Conservation (phyloP, 2,329 filamentous ascomycete species). For the Diatrype stigma region DNA sequence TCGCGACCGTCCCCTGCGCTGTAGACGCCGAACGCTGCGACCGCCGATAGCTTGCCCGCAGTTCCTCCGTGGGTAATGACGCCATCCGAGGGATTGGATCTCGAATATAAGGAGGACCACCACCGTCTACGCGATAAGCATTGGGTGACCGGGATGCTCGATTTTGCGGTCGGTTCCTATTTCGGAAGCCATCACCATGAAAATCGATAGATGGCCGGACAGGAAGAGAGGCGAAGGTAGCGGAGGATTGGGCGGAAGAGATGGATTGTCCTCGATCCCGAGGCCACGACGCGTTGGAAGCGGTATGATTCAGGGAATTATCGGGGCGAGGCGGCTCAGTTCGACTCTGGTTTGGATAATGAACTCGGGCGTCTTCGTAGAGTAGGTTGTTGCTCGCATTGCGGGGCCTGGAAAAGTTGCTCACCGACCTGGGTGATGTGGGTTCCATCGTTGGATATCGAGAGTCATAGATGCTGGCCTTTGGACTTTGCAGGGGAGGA, state of each 20-base stretch:
- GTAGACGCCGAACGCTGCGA: constrained; percentile 53
- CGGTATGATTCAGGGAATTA: constrained; percentile 7
- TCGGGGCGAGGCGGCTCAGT: constrained; percentile 21
- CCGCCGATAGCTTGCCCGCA: constrained; percentile 53
- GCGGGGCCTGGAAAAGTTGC: constrained; percentile 58
- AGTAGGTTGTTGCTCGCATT: constrained; percentile 48
- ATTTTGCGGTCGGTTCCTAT: constrained; percentile 20
- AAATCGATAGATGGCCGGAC: constrained; percentile 33
- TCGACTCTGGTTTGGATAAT: constrained; percentile 22
- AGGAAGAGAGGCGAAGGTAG: constrained; percentile 41
- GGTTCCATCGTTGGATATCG: neutral
- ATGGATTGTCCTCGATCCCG: constrained; percentile 42
- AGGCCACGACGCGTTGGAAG: constrained; percentile 34
- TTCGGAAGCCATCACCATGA: constrained; percentile 19
- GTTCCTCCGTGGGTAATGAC: constrained; percentile 48
- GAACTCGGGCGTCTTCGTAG: constrained; percentile 30
- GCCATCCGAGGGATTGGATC: constrained; percentile 35
- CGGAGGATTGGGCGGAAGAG: constrained; percentile 44
- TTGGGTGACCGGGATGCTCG: constrained; percentile 24
- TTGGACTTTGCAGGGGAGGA: constrained; percentile 17
- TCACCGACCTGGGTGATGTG: constrained; percentile 32
- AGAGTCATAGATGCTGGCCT: constrained; percentile 25
- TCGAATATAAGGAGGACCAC: constrained; percentile 30
- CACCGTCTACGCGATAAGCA: constrained; percentile 33
- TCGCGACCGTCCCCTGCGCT: constrained; percentile 59